Conservation (phyloP, 1,284 basidiomycete genomes). For the Apiotrichum brassicae region DNA sequence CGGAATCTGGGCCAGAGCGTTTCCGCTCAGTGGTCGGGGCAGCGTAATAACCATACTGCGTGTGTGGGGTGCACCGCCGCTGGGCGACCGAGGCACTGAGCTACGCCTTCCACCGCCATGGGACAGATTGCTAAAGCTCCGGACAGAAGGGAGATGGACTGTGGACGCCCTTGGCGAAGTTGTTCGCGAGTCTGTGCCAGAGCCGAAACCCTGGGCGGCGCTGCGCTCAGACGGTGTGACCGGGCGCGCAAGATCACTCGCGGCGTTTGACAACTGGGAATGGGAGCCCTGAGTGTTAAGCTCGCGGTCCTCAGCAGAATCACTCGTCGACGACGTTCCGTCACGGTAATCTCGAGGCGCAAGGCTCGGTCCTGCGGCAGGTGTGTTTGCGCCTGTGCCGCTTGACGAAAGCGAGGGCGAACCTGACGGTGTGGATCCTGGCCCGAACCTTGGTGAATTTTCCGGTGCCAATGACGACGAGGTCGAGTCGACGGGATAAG, state of each 20-base stretch:
- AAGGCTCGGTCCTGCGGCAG: slow-evolving; percentile 1
- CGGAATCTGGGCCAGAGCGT: not conserved
- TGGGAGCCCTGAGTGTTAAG: not conserved
- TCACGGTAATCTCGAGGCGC: not conserved
- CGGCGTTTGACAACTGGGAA: not conserved
- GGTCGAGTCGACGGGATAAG: slow-evolving; percentile 33
- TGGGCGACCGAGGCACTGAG: not conserved
- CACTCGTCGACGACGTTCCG: not conserved
- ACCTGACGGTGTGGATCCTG: slow-evolving; percentile 11
- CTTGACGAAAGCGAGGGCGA: slow-evolving; percentile 24
- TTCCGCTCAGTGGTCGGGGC: slow-evolving; percentile 10
- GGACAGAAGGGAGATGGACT: not conserved
- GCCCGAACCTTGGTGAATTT: slow-evolving; percentile 23
- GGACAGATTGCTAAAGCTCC: not conserved
- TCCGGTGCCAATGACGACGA: slow-evolving; percentile 22
- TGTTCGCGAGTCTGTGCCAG: slow-evolving; percentile 9
- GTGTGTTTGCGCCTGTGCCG: slow-evolving; percentile 23
- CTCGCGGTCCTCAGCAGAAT: not conserved
- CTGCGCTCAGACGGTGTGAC: slow-evolving; percentile 1
- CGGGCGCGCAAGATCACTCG: not conserved
- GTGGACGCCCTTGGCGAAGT: slow-evolving; percentile 12
- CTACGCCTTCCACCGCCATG: not conserved
- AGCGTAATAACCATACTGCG: slow-evolving; percentile 10
- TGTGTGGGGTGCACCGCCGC: slow-evolving; percentile 12
- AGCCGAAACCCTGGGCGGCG: slow-evolving; percentile 1